These are phyloP conservation scores for Usnea hakonensis DNA, from an alignment of 495 filamentous ascomycete species.

Conservation along the genomic window DNA sequence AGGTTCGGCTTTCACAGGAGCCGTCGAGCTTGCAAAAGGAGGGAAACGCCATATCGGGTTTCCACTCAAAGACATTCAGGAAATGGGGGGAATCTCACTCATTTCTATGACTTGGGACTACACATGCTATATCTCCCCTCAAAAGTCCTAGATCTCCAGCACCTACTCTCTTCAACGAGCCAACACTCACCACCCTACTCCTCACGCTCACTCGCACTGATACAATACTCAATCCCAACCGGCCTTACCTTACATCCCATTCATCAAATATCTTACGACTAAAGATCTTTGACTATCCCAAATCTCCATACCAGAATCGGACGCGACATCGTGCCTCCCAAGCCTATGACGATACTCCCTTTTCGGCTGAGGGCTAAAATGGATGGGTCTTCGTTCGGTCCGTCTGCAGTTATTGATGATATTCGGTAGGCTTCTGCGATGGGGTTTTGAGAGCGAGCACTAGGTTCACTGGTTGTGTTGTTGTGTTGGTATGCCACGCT, in stretches of 20 bases:
- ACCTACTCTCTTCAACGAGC: not conserved
- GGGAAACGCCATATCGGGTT: no score
- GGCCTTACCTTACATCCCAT: not conserved
- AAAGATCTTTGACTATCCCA: not conserved
- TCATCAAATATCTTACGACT: not conserved
- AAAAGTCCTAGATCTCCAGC: no score
- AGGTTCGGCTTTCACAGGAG: not conserved
- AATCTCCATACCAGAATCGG: not conserved
- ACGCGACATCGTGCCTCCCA: not conserved
- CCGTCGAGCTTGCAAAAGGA: no score
- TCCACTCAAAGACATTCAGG: no score
- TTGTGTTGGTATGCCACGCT: no score
- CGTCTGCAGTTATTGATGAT: not conserved
- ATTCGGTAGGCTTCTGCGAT: not conserved
- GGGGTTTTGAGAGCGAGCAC: not conserved
- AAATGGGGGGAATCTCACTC: no score
- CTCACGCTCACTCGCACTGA: not conserved
- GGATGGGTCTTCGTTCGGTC: not conserved
- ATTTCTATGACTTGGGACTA: no score
- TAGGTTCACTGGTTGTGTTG: not conserved
- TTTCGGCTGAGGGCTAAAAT: not conserved
- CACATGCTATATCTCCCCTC: no score
- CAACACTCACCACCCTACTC: no score
- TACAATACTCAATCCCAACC: not conserved
- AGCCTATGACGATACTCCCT: not conserved